Conservation (phyloP, 805 yeast species). For the Suhomyces prunicola region DNA sequence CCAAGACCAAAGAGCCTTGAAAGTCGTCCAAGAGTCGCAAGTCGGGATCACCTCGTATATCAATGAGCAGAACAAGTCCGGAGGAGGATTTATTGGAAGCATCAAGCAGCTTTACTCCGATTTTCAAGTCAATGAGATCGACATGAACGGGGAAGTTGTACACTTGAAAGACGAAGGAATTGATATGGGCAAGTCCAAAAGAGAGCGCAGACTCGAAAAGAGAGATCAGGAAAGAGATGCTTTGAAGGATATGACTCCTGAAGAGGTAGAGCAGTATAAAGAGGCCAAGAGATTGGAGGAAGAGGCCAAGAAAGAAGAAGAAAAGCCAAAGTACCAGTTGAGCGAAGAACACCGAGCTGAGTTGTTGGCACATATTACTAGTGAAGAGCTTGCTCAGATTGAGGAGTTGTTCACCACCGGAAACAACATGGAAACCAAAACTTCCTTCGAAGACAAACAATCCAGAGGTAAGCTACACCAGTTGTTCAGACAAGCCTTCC, state of each 20-base stretch:
- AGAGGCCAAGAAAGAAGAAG: constrained; percentile 15
- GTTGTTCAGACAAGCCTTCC: constrained; percentile 68
- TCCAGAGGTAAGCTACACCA: constrained; percentile 79
- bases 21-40: constrained; percentile 64
- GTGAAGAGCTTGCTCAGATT: constrained; percentile 54
- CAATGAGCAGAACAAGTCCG: constrained; percentile 38
- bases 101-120: constrained; percentile 91
- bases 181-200: constrained; percentile 41
- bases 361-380: constrained; percentile 56
- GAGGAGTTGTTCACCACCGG: constrained; percentile 55
- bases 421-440: constrained; percentile 53
- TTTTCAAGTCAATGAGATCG: constrained; percentile 89
- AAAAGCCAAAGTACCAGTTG: constrained; percentile 38
- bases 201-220: constrained; percentile 46
- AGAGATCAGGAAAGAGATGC: constrained; percentile 37
- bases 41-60: constrained; percentile 85
- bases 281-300: constrained; percentile 17
- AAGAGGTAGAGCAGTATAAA: constrained; percentile 29
- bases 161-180: constrained; percentile 76
- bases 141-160: constrained; percentile 61
- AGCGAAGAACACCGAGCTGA: constrained; percentile 44
- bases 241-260: constrained; percentile 30
- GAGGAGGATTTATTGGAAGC: constrained; percentile 68
- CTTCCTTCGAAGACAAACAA: constrained; percentile 61
- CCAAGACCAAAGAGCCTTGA: constrained; percentile 15